These are phyloP conservation scores for Tulasnella sp. DNA, from an alignment of 768 basidiomycete genomes.

Conservation along the genomic window DNA sequence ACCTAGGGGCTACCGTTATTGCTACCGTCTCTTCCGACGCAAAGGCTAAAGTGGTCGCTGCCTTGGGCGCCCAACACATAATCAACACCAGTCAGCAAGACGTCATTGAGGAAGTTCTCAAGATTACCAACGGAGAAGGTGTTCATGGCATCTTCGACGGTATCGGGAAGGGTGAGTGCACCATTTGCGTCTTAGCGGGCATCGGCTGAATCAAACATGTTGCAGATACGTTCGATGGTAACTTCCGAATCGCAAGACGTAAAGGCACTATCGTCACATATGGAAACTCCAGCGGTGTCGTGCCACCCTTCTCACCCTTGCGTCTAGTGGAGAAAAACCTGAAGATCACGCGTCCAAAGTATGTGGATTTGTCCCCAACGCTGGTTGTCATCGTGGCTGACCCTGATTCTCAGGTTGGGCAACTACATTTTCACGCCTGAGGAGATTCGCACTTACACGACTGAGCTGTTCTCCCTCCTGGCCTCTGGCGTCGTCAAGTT, in stretches of 20 bases:
- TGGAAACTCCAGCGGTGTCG: slow-evolving; percentile 84
- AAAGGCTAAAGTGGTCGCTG: slow-evolving; percentile 70
- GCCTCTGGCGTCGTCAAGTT: slow-evolving; percentile 49
- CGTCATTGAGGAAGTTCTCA: slow-evolving; percentile 56
- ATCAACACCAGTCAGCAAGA: slow-evolving; percentile 68
- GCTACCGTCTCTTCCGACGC: slow-evolving; percentile 79
- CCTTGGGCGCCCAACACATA: slow-evolving; percentile 75
- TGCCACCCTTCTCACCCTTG: slow-evolving; percentile 60
- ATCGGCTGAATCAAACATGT: background rate
- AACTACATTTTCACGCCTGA: slow-evolving; percentile 65
- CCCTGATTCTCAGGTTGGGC: slow-evolving; percentile 36
- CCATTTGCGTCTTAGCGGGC: slow-evolving; percentile 10
- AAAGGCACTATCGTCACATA: slow-evolving; percentile 85
- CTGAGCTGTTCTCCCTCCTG: slow-evolving; percentile 50
- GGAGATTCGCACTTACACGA: slow-evolving; percentile 56
- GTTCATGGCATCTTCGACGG: slow-evolving; percentile 87
- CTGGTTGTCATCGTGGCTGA: background rate
- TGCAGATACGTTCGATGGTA: slow-evolving; percentile 48
- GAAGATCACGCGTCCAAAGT: slow-evolving; percentile 67
- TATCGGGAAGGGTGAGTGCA: slow-evolving; percentile 91
- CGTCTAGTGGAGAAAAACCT: slow-evolving; percentile 73
- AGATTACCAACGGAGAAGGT: slow-evolving; percentile 65
- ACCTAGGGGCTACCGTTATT: slow-evolving; percentile 76
- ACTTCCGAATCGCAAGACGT: slow-evolving; percentile 68
- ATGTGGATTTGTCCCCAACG: slow-evolving; percentile 23